Percentiles rank a stretch among this genome's conserved stretches.
These are phyloP conservation scores for Pisolithus marmoratus DNA, from an alignment of 768 basidiomycete genomes.

Conservation along the genomic window DNA sequence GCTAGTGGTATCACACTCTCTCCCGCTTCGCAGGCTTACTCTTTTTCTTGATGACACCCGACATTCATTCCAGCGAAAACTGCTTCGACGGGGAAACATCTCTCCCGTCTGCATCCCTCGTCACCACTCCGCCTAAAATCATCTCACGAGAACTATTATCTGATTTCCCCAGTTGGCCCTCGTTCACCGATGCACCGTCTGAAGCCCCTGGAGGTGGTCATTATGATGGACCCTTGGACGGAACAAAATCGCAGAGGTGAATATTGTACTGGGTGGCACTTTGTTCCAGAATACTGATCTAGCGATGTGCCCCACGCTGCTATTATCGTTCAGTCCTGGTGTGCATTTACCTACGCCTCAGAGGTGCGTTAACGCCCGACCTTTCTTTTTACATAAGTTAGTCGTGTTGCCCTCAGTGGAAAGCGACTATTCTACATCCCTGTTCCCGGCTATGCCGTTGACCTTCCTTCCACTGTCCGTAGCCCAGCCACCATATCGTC, in stretches of 20 bases:
- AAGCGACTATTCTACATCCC: neutral
- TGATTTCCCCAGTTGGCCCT: constrained; percentile 12
- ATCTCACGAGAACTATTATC: constrained; percentile 6
- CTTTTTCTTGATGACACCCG: neutral
- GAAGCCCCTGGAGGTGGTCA: constrained; percentile 13
- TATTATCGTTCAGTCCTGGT: constrained; percentile 8
- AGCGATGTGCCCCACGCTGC: neutral
- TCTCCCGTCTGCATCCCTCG: constrained; percentile 4
- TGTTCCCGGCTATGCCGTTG: constrained; percentile 1
- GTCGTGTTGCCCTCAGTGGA: neutral
- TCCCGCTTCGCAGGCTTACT: neutral
- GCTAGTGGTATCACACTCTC: neutral
- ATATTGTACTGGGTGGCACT: neutral
- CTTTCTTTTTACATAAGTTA: neutral
- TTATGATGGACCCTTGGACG: constrained; percentile 2
- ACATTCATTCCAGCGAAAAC: neutral
- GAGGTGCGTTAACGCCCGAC: constrained; percentile 13
- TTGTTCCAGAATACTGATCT: neutral
- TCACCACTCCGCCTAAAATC: constrained; percentile 9
- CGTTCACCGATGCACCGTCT: constrained; percentile 8
- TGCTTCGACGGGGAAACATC: constrained; percentile 1
- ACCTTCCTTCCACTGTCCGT: constrained; percentile 9
- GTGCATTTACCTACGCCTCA: constrained; percentile 27
- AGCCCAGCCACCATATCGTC: constrained; percentile 31
- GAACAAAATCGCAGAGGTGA: constrained; percentile 11